These are phyloP conservation scores for Skeletonema grethae DNA, from an alignment of 108 stramenopile genomes.

Conservation along the genomic window DNA sequence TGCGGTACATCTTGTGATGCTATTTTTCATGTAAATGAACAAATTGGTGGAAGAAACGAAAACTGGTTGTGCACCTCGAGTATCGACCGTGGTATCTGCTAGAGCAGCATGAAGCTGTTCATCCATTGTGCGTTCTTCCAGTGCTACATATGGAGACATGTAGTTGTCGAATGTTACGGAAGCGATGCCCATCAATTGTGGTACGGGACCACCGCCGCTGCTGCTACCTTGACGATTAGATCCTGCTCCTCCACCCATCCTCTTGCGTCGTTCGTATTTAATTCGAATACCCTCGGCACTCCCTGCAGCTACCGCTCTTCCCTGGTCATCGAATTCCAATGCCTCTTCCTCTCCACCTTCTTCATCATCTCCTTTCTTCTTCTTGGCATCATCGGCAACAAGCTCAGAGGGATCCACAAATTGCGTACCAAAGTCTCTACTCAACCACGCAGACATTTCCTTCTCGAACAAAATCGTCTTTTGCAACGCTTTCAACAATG, in stretches of 20 bases:
- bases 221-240: constrained; percentile 32
- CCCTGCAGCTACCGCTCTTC: constrained; percentile 52
- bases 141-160: constrained; percentile 94
- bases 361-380: constrained; percentile 1
- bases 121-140: constrained; percentile 92
- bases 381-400: not conserved
- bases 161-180: constrained; percentile 93
- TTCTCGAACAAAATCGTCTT: constrained; percentile 95
- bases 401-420: constrained; percentile 37
- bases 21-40: constrained; percentile 97
- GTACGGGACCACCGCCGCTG: constrained; percentile 49
- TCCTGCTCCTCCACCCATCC: constrained; percentile 13
- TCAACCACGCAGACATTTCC: constrained; percentile 86
- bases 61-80: constrained; percentile 91
- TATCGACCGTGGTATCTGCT: constrained; percentile 85
- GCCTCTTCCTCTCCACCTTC: constrained; percentile 18
- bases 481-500: constrained; percentile 93
- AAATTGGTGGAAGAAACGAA: constrained; percentile 91
- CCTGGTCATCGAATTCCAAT: constrained; percentile 55
- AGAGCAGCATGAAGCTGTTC: constrained; percentile 79
- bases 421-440: constrained; percentile 67
- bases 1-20: constrained; percentile 92
- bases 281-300: constrained; percentile 71
- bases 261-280: constrained; percentile 57
- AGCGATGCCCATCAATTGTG: constrained; percentile 78